phyloP scores from a whole-genome alignment of 164 flowering plant genomes.

The Euptelea pleiosperma region DNA sequence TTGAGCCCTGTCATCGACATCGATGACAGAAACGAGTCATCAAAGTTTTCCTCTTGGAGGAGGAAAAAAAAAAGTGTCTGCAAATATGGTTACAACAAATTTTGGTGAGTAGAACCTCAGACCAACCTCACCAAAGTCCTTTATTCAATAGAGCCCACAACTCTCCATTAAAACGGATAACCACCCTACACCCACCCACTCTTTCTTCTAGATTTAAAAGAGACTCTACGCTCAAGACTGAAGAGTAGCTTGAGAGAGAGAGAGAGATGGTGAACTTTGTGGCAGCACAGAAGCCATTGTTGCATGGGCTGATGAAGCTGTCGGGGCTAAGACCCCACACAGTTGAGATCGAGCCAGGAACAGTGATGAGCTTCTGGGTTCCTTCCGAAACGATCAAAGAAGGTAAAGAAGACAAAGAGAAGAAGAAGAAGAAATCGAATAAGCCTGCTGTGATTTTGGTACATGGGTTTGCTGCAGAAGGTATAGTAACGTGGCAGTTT shows the following conservation, averaged over 20 bases:
- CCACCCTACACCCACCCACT: slow-evolving; percentile 29
- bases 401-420: slow-evolving; percentile 14
- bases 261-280: slow-evolving; percentile 84
- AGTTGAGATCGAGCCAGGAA: slow-evolving; percentile 70
- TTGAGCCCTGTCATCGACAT: no score
- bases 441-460: slow-evolving; percentile 61
- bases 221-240: background rate
- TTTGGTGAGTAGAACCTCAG: no score
- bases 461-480: slow-evolving; percentile 86
- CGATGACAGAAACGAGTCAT: no score
- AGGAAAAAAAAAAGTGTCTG: no score
- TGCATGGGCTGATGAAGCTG: slow-evolving; percentile 73
- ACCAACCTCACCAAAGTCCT: no score
- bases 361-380: slow-evolving; percentile 80
- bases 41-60: no score
- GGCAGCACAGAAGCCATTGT: slow-evolving; percentile 67
- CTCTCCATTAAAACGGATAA: slow-evolving; percentile 11
- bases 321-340: slow-evolving; percentile 61
- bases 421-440: slow-evolving; percentile 23
- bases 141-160: no score
- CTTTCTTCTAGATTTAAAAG: background rate
- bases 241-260: slow-evolving; percentile 5
- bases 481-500: slow-evolving; percentile 88
- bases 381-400: slow-evolving; percentile 47
- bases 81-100: no score